These are phyloP conservation scores for Kodamaea neixiangensis DNA, from an alignment of 805 yeast species.

Conservation along the genomic window DNA sequence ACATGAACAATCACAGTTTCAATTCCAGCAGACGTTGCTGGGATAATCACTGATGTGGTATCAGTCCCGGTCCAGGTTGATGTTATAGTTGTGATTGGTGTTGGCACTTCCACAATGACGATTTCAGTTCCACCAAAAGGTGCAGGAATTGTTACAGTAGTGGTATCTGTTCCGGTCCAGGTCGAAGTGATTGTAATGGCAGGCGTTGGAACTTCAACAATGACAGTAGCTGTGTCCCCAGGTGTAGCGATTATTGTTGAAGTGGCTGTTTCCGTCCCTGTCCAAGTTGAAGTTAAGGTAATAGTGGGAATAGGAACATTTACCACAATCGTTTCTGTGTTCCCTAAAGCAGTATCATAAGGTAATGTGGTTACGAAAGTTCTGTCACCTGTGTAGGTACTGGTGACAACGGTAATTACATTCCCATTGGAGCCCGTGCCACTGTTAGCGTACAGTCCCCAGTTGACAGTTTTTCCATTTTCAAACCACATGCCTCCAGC, in stretches of 20 bases:
- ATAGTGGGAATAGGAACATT: slow-evolving; percentile 10
- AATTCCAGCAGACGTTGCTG: slow-evolving; percentile 7
- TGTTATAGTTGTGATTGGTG: slow-evolving; percentile 7
- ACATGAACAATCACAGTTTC: slow-evolving; percentile 16
- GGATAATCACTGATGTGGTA: slow-evolving; percentile 1
- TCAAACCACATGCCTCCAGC: slow-evolving; percentile 1
- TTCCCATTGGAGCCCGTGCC: slow-evolving; percentile 4
- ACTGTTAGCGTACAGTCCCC: slow-evolving; percentile 3
- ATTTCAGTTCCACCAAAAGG: slow-evolving; percentile 15
- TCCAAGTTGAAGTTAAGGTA: slow-evolving; percentile 12
- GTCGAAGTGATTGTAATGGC: slow-evolving; percentile 15
- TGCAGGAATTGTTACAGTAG: slow-evolving; percentile 12
- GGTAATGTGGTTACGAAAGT: slow-evolving; percentile 10
- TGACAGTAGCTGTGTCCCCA: slow-evolving; percentile 24
- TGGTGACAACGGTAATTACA: slow-evolving; percentile 5
- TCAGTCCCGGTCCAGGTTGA: slow-evolving; percentile 4
- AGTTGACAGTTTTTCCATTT: background rate
- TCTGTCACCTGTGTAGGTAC: slow-evolving; percentile 10
- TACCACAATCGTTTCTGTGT: slow-evolving; percentile 15
- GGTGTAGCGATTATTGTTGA: slow-evolving; percentile 15
- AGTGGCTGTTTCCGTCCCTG: slow-evolving; percentile 12
- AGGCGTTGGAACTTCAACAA: slow-evolving; percentile 21
- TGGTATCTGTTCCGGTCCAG: slow-evolving; percentile 16
- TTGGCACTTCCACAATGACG: no score
- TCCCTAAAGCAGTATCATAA: slow-evolving; percentile 12